Percentiles rank a stretch among this genome's conserved stretches.
Evolutionary conservation across 2,329 filamentous ascomycete genomes (phyloP).

Genomic region (Cadophora sp.): DNA sequence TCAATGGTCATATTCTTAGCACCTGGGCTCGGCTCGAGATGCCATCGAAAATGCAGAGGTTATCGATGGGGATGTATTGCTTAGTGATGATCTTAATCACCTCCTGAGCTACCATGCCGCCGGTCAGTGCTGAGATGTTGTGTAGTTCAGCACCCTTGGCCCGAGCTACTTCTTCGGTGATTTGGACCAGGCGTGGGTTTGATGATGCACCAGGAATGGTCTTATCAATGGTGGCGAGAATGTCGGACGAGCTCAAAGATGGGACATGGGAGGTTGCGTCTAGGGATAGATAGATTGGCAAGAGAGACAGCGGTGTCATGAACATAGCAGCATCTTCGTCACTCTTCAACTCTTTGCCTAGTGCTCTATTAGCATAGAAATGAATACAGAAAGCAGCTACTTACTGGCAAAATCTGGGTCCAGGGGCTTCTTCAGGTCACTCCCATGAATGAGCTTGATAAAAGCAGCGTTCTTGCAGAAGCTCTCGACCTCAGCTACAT

Average conservation of each 20-base stretch:
- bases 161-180: conserved; percentile 73
- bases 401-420: conserved; percentile 40
- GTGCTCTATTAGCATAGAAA: conserved; percentile 39
- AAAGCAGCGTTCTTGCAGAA: conserved; percentile 97
- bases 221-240: conserved; percentile 55
- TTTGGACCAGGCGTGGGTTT: conserved; percentile 58
- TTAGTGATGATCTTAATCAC: conserved; percentile 87
- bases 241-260: conserved; percentile 57
- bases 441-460: conserved; percentile 79
- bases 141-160: conserved; percentile 87
- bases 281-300: conserved; percentile 74
- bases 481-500: conserved; percentile 78
- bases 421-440: conserved; percentile 28
- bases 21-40: conserved; percentile 52
- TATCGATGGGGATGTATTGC: conserved; percentile 75
- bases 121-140: conserved; percentile 86
- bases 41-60: conserved; percentile 74
- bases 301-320: conserved; percentile 57
- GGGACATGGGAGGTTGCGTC: conserved; percentile 57
- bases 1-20: conserved; percentile 39
- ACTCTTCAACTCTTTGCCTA: conserved; percentile 61
- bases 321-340: conserved; percentile 56
- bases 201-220: conserved; percentile 55
- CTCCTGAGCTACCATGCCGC: conserved; percentile 96
- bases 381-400: conserved; percentile 20